Evolutionary conservation across 306 rosid species (phyloP).

Genomic region (barrel medic (Medicago truncatula)): MtrunA17r5.0-ANR NC_053042.1:1033001-1033500

Average conservation of each 20-base stretch:
- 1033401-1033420: not conserved
- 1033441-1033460: not conserved
- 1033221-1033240: not conserved
- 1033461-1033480: not conserved
- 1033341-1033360: not conserved
- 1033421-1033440: not conserved
- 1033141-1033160: not conserved
- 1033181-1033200: not conserved
- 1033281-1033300: not conserved
- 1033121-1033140: not conserved
- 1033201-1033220: not conserved
- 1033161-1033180: not conserved
- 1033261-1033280: not conserved
- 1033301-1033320: not conserved
- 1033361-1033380: not conserved
- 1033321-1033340: not conserved
- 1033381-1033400: not conserved
- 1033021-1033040: conserved; percentile 1
- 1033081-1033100: not conserved
- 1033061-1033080: not conserved
- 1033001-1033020: not conserved
- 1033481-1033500: not conserved
- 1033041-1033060: not conserved
- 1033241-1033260: not conserved
- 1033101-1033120: not conserved